Conservation (phyloP, 345 rosid genomes). For the Eucalyptus melliodora region DNA sequence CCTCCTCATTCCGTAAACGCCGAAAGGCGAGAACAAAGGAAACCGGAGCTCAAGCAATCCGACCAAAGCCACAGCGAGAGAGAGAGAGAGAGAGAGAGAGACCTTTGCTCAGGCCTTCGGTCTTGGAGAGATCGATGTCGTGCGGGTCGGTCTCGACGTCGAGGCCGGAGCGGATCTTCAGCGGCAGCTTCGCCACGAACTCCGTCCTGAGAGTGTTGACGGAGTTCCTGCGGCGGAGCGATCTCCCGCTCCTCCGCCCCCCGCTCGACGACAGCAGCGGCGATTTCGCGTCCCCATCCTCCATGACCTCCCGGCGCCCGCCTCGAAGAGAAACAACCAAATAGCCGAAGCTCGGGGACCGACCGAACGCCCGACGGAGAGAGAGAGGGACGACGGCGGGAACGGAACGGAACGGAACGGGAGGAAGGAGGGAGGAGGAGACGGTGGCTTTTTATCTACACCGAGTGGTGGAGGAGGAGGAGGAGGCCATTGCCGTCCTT, state of each 20-base stretch:
- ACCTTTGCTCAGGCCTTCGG: conserved; percentile 43
- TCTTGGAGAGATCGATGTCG: conserved; percentile 35
- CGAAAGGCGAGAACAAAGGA: not conserved
- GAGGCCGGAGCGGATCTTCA: conserved; percentile 35
- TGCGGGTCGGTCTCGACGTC: conserved; percentile 47
- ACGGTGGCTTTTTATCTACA: not conserved
- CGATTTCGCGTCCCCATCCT: not conserved
- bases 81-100: not conserved
- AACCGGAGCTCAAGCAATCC: not conserved
- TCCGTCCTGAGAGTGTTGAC: conserved; percentile 24
- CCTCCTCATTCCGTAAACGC: not conserved
- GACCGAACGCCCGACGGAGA: not conserved
- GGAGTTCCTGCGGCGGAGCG: conserved; percentile 13
- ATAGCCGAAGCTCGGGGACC: not conserved
- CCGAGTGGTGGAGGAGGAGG: not conserved
- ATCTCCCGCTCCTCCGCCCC: not conserved
- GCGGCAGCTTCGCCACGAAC: conserved; percentile 50
- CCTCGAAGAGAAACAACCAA: not conserved
- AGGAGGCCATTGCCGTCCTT: not conserved
- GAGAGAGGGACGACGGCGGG: no score
- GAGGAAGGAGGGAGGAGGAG: not conserved
- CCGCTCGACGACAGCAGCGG: conserved; percentile 9
- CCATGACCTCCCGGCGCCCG: conserved; percentile 5
- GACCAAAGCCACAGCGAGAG: not conserved
- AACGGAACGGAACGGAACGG: no score